phyloP scores from a whole-genome alignment of 2,329 filamentous ascomycete species.

The Talaromyces sp. region DNA sequence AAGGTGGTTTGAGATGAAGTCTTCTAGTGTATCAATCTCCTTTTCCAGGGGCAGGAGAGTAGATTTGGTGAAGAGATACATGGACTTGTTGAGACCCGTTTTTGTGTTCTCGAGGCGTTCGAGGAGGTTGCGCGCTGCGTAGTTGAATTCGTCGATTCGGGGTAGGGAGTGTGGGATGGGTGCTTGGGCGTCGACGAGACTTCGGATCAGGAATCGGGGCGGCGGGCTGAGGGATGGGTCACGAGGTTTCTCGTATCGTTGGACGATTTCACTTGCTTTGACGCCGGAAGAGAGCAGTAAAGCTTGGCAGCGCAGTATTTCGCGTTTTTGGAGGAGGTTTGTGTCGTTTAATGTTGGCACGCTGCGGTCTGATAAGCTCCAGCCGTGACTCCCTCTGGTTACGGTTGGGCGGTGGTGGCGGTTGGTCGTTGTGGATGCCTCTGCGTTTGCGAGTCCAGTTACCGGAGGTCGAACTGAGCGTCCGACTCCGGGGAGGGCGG shows the following conservation, averaged over 20 bases:
- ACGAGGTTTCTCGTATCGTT: constrained; percentile 56
- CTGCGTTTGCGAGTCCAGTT: constrained; percentile 45
- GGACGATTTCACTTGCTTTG: constrained; percentile 77
- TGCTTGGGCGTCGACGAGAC: constrained; percentile 27
- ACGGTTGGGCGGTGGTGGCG: constrained; percentile 35
- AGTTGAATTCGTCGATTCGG: constrained; percentile 51
- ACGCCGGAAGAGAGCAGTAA: constrained; percentile 81
- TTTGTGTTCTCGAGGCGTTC: constrained; percentile 46
- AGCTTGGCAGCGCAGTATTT: constrained; percentile 74
- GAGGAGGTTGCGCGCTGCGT: constrained; percentile 53
- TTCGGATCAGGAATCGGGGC: constrained; percentile 36
- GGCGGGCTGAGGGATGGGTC: constrained; percentile 25
- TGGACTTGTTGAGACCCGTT: constrained; percentile 42
- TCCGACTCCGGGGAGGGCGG: constrained; percentile 25
- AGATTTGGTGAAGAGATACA: constrained; percentile 46
- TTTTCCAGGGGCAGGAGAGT: constrained; percentile 45
- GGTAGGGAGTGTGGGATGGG: constrained; percentile 40
- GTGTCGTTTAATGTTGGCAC: constrained; percentile 36
- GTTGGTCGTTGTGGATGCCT: constrained; percentile 27
- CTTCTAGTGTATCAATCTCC: constrained; percentile 45
- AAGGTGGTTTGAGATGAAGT: constrained; percentile 48
- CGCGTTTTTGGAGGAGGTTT: constrained; percentile 58
- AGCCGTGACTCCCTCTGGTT: constrained; percentile 48
- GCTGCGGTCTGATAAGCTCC: constrained; percentile 57
- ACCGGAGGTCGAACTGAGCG: constrained; percentile 39